Percentiles rank a stretch among this genome's conserved stretches.
These are phyloP conservation scores for Dissoconium aciculare DNA, from an alignment of 2,329 filamentous ascomycete genomes.

Conservation along the genomic window DNA sequence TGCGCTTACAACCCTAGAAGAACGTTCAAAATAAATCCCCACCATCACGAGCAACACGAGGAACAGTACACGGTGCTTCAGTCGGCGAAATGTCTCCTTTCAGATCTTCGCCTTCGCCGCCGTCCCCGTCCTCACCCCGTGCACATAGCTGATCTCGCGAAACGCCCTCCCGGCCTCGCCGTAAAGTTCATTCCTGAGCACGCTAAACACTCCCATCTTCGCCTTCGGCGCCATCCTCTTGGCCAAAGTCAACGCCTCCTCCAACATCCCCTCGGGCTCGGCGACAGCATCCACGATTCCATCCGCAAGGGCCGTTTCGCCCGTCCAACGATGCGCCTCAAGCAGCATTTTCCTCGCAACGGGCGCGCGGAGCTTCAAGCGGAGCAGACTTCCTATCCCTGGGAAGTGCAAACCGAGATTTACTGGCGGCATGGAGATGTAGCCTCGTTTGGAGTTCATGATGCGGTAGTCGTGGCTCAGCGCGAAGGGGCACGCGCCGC, in stretches of 20 bases:
- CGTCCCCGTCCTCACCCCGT: conserved; percentile 30
- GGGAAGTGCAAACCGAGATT: conserved; percentile 42
- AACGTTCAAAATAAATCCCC: too few species aligned
- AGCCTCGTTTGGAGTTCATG: conserved; percentile 34
- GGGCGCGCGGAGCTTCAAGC: conserved; percentile 37
- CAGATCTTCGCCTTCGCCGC: conserved; percentile 36
- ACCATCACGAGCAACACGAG: too few species aligned
- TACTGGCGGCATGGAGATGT: conserved; percentile 39
- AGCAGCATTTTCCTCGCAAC: conserved; percentile 42
- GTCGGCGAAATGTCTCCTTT: too few species aligned
- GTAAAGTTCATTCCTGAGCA: conserved; percentile 38
- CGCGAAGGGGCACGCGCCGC: conserved; percentile 34
- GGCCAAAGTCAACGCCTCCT: conserved; percentile 32
- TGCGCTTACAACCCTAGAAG: too few species aligned
- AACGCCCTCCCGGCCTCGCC: conserved; percentile 39
- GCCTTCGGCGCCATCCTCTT: conserved; percentile 28
- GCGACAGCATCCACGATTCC: conserved; percentile 40
- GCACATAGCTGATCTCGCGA: conserved; percentile 39
- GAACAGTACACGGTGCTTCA: too few species aligned
- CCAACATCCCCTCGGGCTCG: conserved; percentile 35
- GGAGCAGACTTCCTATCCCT: conserved; percentile 38
- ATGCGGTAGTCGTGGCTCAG: conserved; percentile 35
- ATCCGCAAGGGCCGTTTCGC: conserved; percentile 35
- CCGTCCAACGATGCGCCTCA: conserved; percentile 42
- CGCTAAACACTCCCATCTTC: conserved; percentile 37